phyloP scores from a whole-genome alignment of 2,329 filamentous ascomycete genomes.

The Helicocarpus griseus region DNA sequence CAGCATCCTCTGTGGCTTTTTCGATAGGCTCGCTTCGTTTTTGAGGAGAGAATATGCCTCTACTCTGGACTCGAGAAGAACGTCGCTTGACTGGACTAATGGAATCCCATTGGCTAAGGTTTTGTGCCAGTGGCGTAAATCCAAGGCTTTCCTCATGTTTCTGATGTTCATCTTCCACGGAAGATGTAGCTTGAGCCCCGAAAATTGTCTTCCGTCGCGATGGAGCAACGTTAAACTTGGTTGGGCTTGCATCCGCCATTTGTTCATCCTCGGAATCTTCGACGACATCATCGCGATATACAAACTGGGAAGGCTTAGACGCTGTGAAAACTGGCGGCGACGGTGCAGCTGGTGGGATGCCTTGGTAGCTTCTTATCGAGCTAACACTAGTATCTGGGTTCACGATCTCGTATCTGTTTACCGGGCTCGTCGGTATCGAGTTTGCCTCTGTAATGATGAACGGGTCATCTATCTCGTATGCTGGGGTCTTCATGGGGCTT shows the following conservation, averaged over 20 bases:
- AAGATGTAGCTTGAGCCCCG: not conserved
- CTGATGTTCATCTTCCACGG: not conserved
- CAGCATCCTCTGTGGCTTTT: not conserved
- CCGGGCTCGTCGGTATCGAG: conserved; percentile 9
- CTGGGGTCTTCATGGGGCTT: not conserved
- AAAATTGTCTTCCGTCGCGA: conserved; percentile 10
- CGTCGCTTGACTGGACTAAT: conserved; percentile 42
- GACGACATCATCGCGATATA: conserved; percentile 13
- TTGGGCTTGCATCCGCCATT: conserved; percentile 13
- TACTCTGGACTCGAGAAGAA: conserved; percentile 19
- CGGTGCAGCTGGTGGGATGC: conserved; percentile 14
- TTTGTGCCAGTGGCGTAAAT: conserved; percentile 55
- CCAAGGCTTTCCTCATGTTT: conserved; percentile 32
- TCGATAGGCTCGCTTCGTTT: not conserved
- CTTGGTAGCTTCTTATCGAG: conserved; percentile 7
- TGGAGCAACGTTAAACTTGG: conserved; percentile 2
- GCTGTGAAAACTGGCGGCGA: conserved; percentile 13
- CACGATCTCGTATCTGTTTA: conserved; percentile 14
- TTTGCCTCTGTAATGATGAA: conserved; percentile 12
- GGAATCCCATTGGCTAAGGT: conserved; percentile 55
- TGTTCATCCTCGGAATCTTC: conserved; percentile 22
- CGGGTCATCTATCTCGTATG: conserved; percentile 3
- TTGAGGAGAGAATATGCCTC: conserved; percentile 25
- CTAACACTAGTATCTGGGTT: conserved; percentile 11
- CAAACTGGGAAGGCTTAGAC: conserved; percentile 7